These are phyloP conservation scores for Pluteus cervinus DNA, from an alignment of 768 basidiomycete genomes.

Conservation along the genomic window DNA sequence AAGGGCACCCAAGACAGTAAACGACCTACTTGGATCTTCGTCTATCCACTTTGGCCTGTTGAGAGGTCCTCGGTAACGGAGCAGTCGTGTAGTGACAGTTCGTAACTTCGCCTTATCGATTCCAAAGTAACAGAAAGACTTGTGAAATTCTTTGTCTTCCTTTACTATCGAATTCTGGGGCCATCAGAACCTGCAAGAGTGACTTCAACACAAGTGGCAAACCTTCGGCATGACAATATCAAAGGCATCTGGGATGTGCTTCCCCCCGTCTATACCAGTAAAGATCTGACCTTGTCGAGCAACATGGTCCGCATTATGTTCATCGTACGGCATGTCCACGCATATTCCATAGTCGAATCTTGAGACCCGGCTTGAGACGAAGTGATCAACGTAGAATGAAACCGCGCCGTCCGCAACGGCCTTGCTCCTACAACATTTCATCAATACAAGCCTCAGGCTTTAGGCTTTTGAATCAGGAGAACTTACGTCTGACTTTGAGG, in stretches of 20 bases:
- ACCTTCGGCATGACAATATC: slow-evolving; percentile 38
- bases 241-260: slow-evolving; percentile 33
- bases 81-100: slow-evolving; percentile 11
- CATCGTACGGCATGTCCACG: slow-evolving; percentile 17
- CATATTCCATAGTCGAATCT: slow-evolving; percentile 10
- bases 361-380: slow-evolving; percentile 10
- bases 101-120: slow-evolving; percentile 5
- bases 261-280: slow-evolving; percentile 29
- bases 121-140: slow-evolving; percentile 23
- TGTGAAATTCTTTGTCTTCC: slow-evolving; percentile 39
- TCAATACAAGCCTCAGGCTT: slow-evolving; percentile 24
- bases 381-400: slow-evolving; percentile 13
- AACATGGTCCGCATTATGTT: slow-evolving; percentile 32
- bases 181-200: neutral
- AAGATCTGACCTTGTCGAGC: slow-evolving; percentile 14
- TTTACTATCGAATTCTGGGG: slow-evolving; percentile 38
- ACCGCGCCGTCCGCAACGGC: slow-evolving; percentile 15
- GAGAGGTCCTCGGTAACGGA: slow-evolving; percentile 20
- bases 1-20: slow-evolving; percentile 14
- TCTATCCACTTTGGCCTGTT: slow-evolving; percentile 23
- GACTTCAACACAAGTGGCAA: neutral
- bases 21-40: slow-evolving; percentile 18
- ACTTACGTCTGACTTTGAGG: slow-evolving; percentile 31
- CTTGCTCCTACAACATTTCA: slow-evolving; percentile 9
- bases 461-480: slow-evolving; percentile 22